Evolutionary conservation across 2,329 filamentous ascomycete species (phyloP), one percentile per base, ranked within the genome.

Genomic region (Sarocladiaceae sp.): DNA sequence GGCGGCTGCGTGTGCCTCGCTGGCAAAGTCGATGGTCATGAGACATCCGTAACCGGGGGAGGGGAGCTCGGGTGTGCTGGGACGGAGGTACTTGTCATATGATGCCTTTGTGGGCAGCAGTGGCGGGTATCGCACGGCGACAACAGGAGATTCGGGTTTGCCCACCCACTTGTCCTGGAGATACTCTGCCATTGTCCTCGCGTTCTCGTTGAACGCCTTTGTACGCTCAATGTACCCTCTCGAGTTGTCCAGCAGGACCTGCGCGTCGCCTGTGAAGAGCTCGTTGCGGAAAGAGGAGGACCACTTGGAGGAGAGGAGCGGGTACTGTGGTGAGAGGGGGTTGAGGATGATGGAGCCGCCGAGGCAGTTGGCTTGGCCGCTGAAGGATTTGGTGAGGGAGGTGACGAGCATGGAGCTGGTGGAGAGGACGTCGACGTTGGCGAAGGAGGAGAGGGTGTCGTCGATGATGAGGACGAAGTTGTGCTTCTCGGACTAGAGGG

Each of bases 331-430:
- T 0, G 69, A 73, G 3, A 63, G 52, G 0, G 73, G 73, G 52
- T 74, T 75, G 32, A 79, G 61, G 32, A 71, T 63, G 15, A 67
- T 51, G 42, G 67, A 70, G n/a, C 70, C 76, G 26, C 62, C 74
- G 62, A 80, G 70, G 39, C 74, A 70, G 51, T 82, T 68, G 18
- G 74, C 67, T 47, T 70, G 70, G 13, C 78, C 78, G 48, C 63
- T 76, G 53, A 82, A 80, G 2, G 68, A 67, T 56, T 81, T 81
- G n/a, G 75, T 80, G 13, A 80, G 61, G 19, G 68, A 73, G 0
- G 71, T 71, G 13, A 75, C 50, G 23, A 81, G 48, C 0, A 77
- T 55, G 50, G 81, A 75, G 2, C 69, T 67, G 0, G 65, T 59
- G 4, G 58, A 50, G 3, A 77, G 55, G 26, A 81, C 56, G 53